phyloP scores from a whole-genome alignment of 2,329 filamentous ascomycete genomes.

The Stylonectria norvegica region DNA sequence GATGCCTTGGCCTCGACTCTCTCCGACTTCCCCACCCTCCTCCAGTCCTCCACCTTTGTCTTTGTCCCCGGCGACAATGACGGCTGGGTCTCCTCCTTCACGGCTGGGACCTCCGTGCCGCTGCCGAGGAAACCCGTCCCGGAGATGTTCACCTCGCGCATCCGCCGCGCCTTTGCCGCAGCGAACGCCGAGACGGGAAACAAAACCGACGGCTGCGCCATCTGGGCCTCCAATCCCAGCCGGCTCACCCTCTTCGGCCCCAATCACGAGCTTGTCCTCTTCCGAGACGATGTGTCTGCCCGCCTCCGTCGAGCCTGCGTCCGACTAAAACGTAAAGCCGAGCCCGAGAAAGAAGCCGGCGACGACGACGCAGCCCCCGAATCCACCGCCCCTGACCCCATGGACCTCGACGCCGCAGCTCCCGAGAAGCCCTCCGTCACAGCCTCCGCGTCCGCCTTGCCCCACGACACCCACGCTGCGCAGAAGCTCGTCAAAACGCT shows the following conservation, averaged over 20 bases:
- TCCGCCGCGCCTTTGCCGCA: slow-evolving; percentile 74
- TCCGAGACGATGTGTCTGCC: slow-evolving; percentile 81
- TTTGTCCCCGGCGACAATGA: slow-evolving; percentile 97
- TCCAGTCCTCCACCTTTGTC: slow-evolving; percentile 78
- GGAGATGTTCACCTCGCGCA: slow-evolving; percentile 82
- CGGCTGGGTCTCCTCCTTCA: slow-evolving; percentile 89
- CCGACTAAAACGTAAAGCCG: slow-evolving; percentile 53
- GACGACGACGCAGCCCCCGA: slow-evolving; percentile 11
- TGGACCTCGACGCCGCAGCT: slow-evolving; percentile 40
- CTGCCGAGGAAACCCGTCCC: slow-evolving; percentile 72
- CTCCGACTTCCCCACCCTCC: slow-evolving; percentile 75
- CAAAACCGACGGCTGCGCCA: slow-evolving; percentile 52
- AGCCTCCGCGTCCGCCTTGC: slow-evolving; percentile 30
- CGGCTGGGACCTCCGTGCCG: slow-evolving; percentile 67
- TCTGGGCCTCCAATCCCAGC: slow-evolving; percentile 88
- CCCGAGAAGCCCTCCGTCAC: slow-evolving; percentile 16
- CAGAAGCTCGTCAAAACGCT: slow-evolving; percentile 85
- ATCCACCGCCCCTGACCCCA: slow-evolving; percentile 28
- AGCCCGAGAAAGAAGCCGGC: slow-evolving; percentile 31
- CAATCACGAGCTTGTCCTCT: slow-evolving; percentile 79
- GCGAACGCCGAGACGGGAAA: slow-evolving; percentile 69
- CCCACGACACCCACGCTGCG: slow-evolving; percentile 56
- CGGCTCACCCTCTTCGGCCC: slow-evolving; percentile 83
- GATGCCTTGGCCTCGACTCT: slow-evolving; percentile 80
- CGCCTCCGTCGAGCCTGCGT: slow-evolving; percentile 76